Evolutionary conservation across 805 yeast genomes (phyloP).

Genomic region (Hanseniaspora occidentalis): DNA sequence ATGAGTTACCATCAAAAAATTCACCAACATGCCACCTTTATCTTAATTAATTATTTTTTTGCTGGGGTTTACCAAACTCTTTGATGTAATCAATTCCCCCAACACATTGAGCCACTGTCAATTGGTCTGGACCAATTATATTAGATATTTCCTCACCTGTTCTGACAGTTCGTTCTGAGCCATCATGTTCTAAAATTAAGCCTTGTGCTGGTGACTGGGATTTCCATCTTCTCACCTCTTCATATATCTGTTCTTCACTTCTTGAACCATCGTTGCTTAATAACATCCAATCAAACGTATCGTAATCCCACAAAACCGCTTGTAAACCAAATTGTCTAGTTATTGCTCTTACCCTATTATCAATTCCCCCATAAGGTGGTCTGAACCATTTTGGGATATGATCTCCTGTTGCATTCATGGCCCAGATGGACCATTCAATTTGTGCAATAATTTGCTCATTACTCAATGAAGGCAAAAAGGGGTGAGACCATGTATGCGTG

Average conservation of each 20-base stretch:
- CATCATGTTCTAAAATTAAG: slow-evolving; percentile 80
- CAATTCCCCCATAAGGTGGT: slow-evolving; percentile 95
- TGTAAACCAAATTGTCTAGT: slow-evolving; percentile 77
- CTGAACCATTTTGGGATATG: slow-evolving; percentile 88
- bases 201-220: slow-evolving; percentile 16
- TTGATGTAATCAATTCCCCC: slow-evolving; percentile 52
- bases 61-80: slow-evolving; percentile 1
- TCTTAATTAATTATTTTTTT: background rate
- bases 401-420: slow-evolving; percentile 86
- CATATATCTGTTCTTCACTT: slow-evolving; percentile 39
- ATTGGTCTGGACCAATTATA: slow-evolving; percentile 46
- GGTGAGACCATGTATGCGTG: slow-evolving; percentile 89
- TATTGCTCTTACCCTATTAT: slow-evolving; percentile 71
- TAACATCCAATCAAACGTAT: slow-evolving; percentile 84
- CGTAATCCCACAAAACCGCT: slow-evolving; percentile 83
- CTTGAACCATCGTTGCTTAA: slow-evolving; percentile 31
- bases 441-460: slow-evolving; percentile 83
- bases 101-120: slow-evolving; percentile 71
- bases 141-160: slow-evolving; percentile 49
- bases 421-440: slow-evolving; percentile 93
- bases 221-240: slow-evolving; percentile 46
- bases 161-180: slow-evolving; percentile 49
- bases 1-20: background rate
- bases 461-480: slow-evolving; percentile 60
- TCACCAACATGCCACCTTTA: too few species aligned